Evolutionary conservation across 2,329 filamentous ascomycete species (phyloP), one percentile per base, ranked within the genome.

Genomic region (Aspergillus sp.): DNA sequence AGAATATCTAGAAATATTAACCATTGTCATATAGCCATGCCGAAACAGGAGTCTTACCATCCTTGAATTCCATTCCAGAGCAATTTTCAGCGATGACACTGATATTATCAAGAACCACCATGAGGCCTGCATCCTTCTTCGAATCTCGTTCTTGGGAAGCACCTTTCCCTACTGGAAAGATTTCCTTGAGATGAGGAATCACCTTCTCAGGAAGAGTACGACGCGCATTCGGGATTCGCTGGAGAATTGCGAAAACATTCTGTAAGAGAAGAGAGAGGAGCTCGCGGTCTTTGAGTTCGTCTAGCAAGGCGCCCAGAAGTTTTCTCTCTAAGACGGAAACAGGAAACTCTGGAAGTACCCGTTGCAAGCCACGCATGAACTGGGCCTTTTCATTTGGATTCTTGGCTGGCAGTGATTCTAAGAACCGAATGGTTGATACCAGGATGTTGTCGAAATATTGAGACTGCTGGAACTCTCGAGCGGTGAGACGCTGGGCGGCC

Each of bases 361-460:
- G 89, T 64, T 89, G 87, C 9, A 99, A 79, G 0, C 95, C 95
- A 54, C 91, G 86, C 83, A 99, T 85, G 71, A 99, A 99, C 57
- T 92, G 88, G 6, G 89, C 83, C 72, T 99, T 99, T 70, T 99
- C 95, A 61, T 86, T 90, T 0, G 90, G 83, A 1, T 92, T 96
- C 77, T 99, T 99, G 34, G 91, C 90, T 0, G 95, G 93, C 58
- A 99, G 85, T 0, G 88, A 85, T 66, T 99, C 95, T 24, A 99
- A 80, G 69, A 99, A 99, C 12, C 95, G 90, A 61, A 99, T 96
- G 0, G 95, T 97, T 0, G 93, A 96, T 20, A 99, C 91, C 4
- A 99, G 81, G 45, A 98, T 90, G 68, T 98, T 99, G 75, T 99
- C 92, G 71, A 99, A 99, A 71, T 96, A 99, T 64, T 91, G 88